Percentiles rank a stretch among this genome's conserved stretches.
phyloP scores from a whole-genome alignment of 2,329 filamentous ascomycete species.

The Fusarium globosum region DNA sequence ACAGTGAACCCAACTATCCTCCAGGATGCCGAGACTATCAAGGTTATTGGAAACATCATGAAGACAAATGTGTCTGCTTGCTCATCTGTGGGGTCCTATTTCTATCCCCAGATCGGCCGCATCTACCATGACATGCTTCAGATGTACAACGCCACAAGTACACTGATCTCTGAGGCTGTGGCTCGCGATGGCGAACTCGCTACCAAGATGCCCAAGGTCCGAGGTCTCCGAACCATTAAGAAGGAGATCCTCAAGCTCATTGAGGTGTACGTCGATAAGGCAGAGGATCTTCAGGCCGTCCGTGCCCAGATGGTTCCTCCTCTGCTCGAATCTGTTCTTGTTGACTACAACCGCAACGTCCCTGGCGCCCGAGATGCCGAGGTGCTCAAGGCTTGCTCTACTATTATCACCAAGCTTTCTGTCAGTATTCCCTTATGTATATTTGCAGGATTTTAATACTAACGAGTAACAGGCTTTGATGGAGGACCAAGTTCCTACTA shows the following conservation, averaged over 20 bases:
- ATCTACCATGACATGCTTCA: conserved; percentile 99
- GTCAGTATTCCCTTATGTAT: conserved; percentile 63
- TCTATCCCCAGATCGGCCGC: conserved; percentile 96
- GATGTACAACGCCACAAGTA: conserved; percentile 98
- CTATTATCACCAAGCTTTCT: conserved; percentile 95
- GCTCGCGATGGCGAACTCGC: conserved; percentile 89
- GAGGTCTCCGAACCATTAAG: conserved; percentile 96
- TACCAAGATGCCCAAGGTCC: conserved; percentile 96
- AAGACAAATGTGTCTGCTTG: conserved; percentile 99
- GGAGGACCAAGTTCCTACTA: conserved; percentile 97
- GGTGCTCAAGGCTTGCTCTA: conserved; percentile 96
- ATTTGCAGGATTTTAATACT: not conserved
- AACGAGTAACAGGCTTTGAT: conserved; percentile 75
- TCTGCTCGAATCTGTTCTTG: conserved; percentile 89
- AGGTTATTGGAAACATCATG: conserved; percentile 99
- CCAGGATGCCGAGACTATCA: conserved; percentile 94
- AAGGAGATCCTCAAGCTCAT: conserved; percentile 99
- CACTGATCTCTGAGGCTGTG: conserved; percentile 93
- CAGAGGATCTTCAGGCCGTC: conserved; percentile 94
- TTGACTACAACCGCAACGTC: conserved; percentile 98
- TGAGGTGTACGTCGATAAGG: conserved; percentile 97
- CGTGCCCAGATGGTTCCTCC: conserved; percentile 96
- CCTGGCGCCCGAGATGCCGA: conserved; percentile 95
- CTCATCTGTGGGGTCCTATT: conserved; percentile 94
- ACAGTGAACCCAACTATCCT: conserved; percentile 86